Conservation (phyloP, 306 rosid species). For the Lagenaria siceraria region DNA sequence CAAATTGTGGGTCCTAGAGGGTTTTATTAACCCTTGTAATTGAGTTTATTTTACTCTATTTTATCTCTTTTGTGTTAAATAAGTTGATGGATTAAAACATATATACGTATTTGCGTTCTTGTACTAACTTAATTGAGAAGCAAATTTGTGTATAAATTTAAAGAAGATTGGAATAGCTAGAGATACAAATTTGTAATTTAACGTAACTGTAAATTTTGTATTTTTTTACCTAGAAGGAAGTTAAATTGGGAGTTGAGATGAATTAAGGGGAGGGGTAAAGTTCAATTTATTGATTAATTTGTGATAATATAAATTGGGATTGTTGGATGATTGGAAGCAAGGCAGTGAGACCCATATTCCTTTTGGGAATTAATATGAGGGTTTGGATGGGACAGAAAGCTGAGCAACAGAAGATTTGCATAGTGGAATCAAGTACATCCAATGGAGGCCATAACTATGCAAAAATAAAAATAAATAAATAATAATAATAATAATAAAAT, state of each 20-base stretch:
- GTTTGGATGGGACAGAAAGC: conserved; percentile 79
- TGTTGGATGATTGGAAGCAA: conserved; percentile 57
- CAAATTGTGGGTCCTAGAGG: background rate
- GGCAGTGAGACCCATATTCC: conserved; percentile 57
- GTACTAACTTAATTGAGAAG: too few species aligned
- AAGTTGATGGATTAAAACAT: background rate
- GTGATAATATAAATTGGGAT: background rate
- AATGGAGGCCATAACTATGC: conserved; percentile 6
- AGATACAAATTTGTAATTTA: too few species aligned
- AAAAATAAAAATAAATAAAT: background rate
- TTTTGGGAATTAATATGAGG: conserved; percentile 48
- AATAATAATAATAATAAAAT: conserved; percentile 38
- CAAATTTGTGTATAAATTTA: too few species aligned
- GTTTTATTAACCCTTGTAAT: too few species aligned
- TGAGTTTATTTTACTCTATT: background rate
- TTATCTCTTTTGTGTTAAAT: background rate
- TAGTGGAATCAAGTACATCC: conserved; percentile 60
- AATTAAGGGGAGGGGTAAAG: background rate
- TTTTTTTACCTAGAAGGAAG: background rate
- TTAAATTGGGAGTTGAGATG: background rate
- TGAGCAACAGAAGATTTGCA: conserved; percentile 82
- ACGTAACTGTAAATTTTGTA: background rate
- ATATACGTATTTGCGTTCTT: too few species aligned
- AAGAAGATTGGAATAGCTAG: too few species aligned
- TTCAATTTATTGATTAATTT: background rate